Evolutionary conservation across 768 basidiomycete genomes (phyloP).

Genomic region (Leucosporidium yakuticum): DNA sequence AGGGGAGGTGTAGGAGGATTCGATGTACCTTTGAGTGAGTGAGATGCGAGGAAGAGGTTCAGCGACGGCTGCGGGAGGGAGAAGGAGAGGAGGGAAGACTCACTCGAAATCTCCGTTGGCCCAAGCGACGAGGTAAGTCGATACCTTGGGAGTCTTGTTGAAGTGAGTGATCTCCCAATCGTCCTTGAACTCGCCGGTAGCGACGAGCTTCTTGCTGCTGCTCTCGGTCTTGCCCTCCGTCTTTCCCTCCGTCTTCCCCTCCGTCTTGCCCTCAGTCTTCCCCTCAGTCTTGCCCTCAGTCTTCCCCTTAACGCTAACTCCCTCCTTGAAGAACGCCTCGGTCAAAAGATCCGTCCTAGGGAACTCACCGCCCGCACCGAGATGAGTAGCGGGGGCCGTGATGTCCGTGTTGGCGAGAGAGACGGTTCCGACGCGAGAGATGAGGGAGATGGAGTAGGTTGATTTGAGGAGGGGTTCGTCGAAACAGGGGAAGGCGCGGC

Average conservation of each 20-base stretch:
- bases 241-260: slow-evolving; percentile 36
- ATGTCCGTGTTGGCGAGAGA: slow-evolving; percentile 84
- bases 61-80: not conserved
- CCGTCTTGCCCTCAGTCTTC: slow-evolving; percentile 32
- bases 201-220: slow-evolving; percentile 36
- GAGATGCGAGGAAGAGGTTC: not conserved
- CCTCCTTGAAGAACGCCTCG: slow-evolving; percentile 40
- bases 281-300: slow-evolving; percentile 15
- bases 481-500: slow-evolving; percentile 62
- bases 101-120: slow-evolving; percentile 58
- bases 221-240: slow-evolving; percentile 43
- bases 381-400: slow-evolving; percentile 52
- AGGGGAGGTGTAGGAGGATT: slow-evolving; percentile 69
- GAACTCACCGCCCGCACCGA: slow-evolving; percentile 38
- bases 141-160: slow-evolving; percentile 59
- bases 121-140: slow-evolving; percentile 38
- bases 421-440: slow-evolving; percentile 65
- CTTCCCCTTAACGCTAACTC: no score
- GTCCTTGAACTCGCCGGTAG: slow-evolving; percentile 42
- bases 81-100: not conserved
- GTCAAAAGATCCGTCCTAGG: slow-evolving; percentile 30
- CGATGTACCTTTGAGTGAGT: slow-evolving; percentile 48
- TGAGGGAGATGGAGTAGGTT: slow-evolving; percentile 51
- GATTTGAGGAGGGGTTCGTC: slow-evolving; percentile 89
- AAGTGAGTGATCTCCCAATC: slow-evolving; percentile 80